Evolutionary conservation across 768 basidiomycete genomes (phyloP).

Genomic region (Boletus sp.): DNA sequence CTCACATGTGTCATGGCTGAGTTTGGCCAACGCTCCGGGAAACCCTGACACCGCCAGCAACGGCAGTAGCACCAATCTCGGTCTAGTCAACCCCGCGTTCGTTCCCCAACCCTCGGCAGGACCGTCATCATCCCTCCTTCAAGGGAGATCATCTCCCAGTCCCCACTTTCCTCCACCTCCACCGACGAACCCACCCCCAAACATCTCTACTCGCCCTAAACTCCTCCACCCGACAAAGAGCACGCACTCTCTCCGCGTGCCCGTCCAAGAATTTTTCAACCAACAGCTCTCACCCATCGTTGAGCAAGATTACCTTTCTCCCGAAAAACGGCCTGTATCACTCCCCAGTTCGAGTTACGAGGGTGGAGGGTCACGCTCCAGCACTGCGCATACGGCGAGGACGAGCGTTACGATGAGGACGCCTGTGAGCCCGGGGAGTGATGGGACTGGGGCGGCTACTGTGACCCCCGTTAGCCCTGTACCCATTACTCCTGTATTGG

Average conservation of each 20-base stretch:
- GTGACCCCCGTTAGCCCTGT: conserved; percentile 30
- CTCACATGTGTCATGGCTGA: conserved; percentile 41
- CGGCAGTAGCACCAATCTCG: conserved; percentile 4
- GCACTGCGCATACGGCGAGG: conserved; percentile 32
- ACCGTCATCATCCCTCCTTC: conserved; percentile 11
- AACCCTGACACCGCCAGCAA: conserved; percentile 3
- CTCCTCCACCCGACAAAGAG: conserved; percentile 34
- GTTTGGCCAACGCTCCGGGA: conserved; percentile 9
- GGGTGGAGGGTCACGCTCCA: conserved; percentile 24
- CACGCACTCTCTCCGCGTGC: conserved; percentile 42
- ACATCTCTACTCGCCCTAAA: conserved; percentile 29
- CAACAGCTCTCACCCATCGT: conserved; percentile 61
- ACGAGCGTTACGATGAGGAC: conserved; percentile 29
- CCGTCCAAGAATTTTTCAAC: conserved; percentile 29
- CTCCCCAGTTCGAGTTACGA: conserved; percentile 28
- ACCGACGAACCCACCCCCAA: conserved; percentile 29
- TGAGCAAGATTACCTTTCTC: conserved; percentile 62
- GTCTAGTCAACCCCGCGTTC: background rate
- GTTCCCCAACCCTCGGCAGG: background rate
- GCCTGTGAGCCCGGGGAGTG: conserved; percentile 23
- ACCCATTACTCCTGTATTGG: conserved; percentile 27
- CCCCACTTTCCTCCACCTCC: conserved; percentile 35
- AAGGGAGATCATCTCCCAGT: conserved; percentile 25
- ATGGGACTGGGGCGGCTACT: conserved; percentile 19
- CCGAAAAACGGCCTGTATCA: conserved; percentile 38